Conservation (phyloP, 202 grass and related monocot species). For the Schoenoplectus triqueter region DNA sequence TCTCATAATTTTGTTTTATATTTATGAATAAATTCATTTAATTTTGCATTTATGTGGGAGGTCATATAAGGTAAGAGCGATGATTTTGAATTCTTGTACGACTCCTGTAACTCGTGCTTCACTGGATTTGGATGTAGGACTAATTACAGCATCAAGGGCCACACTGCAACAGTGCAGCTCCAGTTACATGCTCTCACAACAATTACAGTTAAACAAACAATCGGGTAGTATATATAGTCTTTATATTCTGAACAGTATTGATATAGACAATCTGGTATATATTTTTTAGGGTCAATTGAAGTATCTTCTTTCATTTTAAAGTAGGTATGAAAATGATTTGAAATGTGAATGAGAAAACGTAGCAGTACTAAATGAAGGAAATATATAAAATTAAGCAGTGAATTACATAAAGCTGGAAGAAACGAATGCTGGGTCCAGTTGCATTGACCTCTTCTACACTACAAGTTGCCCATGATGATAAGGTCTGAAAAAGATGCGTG, state of each 20-base stretch:
- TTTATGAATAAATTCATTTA: too few relatives aligned
- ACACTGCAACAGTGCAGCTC: too few relatives aligned
- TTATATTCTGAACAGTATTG: neutral
- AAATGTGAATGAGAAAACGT: neutral
- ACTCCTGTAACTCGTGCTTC: too few relatives aligned
- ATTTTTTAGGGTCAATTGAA: neutral
- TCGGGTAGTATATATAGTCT: neutral
- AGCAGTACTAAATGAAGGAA: neutral
- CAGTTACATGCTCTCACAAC: too few relatives aligned
- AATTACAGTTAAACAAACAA: too few relatives aligned
- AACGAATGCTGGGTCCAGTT: slow-evolving; percentile 77
- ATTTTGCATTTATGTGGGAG: too few relatives aligned
- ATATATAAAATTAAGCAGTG: neutral
- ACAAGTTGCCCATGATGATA: slow-evolving; percentile 86
- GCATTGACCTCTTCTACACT: slow-evolving; percentile 89
- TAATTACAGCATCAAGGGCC: too few relatives aligned
- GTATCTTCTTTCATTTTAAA: neutral
- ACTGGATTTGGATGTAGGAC: too few relatives aligned
- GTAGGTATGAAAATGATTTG: neutral
- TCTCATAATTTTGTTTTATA: too few relatives aligned
- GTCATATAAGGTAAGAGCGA: too few relatives aligned
- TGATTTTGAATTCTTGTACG: too few relatives aligned
- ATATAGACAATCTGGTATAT: neutral
- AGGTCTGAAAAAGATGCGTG: slow-evolving; percentile 52
- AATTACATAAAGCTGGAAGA: slow-evolving; percentile 97